A percentile compares a stretch with the other conserved stretches of the same genome.
Evolutionary conservation across 1,284 basidiomycete species (phyloP).

Genomic region (Thecaphora frezii): DNA sequence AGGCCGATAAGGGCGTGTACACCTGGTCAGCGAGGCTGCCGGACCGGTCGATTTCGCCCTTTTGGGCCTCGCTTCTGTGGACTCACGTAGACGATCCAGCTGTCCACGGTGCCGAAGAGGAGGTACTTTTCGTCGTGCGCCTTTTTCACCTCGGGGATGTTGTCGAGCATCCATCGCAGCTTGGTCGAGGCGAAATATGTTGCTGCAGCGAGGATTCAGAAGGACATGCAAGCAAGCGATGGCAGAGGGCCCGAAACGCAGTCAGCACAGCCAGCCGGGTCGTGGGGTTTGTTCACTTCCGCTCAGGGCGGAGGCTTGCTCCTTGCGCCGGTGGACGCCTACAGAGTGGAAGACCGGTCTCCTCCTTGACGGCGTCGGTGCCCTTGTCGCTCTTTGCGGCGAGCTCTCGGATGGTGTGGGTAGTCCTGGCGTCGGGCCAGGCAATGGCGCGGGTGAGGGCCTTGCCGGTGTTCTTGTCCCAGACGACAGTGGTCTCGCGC

Average conservation of each 20-base stretch:
- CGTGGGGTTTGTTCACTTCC: too few relatives aligned
- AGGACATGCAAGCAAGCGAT: neutral
- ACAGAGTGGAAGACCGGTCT: constrained; percentile 46
- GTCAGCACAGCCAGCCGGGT: neutral
- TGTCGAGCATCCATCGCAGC: constrained; percentile 92
- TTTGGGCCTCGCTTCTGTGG: too few relatives aligned
- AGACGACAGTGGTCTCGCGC: constrained; percentile 91
- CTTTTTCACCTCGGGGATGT: constrained; percentile 74
- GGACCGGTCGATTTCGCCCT: too few relatives aligned
- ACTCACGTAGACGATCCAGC: constrained; percentile 88
- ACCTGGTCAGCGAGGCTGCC: too few relatives aligned
- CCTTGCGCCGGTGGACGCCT: neutral
- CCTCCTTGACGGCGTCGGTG: constrained; percentile 67
- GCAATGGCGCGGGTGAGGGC: constrained; percentile 84
- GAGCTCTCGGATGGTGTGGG: constrained; percentile 75
- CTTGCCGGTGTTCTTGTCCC: constrained; percentile 86
- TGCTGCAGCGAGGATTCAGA: constrained; percentile 30
- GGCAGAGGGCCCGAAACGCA: neutral
- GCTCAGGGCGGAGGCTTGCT: too few relatives aligned
- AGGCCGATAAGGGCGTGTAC: too few relatives aligned
- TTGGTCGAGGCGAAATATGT: constrained; percentile 98
- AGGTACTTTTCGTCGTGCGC: constrained; percentile 83
- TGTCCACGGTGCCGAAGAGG: constrained; percentile 91
- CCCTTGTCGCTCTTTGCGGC: constrained; percentile 76
- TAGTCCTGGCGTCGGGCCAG: constrained; percentile 92